These are phyloP conservation scores for Mycena citricolor DNA, from an alignment of 1,284 basidiomycete species.

Conservation along the genomic window DNA sequence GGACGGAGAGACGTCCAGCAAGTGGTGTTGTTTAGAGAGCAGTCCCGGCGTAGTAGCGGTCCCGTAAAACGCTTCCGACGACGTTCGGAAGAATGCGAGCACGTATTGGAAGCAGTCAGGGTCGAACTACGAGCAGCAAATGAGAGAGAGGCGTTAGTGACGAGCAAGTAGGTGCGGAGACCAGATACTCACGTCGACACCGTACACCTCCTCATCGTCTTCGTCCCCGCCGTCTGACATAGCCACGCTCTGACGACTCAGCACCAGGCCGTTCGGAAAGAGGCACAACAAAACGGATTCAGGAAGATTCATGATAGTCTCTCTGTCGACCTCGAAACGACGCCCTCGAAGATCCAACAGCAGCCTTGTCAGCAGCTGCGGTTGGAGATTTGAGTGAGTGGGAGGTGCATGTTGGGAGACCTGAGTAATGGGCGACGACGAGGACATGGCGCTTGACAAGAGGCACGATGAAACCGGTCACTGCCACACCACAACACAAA, in stretches of 20 bases:
- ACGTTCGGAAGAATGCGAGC: slow-evolving; percentile 85
- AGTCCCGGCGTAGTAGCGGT: slow-evolving; percentile 72
- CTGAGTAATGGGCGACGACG: slow-evolving; percentile 80
- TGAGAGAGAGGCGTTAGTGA: slow-evolving; percentile 8
- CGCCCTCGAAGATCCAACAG: slow-evolving; percentile 90
- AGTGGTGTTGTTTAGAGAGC: slow-evolving; percentile 77
- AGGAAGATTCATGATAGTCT: slow-evolving; percentile 97
- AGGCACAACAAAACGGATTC: slow-evolving; percentile 96
- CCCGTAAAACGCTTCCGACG: slow-evolving; percentile 93
- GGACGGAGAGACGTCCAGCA: slow-evolving; percentile 49
- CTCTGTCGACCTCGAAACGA: slow-evolving; percentile 94
- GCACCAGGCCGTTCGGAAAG: slow-evolving; percentile 95
- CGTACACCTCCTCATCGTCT: slow-evolving; percentile 91
- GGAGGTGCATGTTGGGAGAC: slow-evolving; percentile 70
- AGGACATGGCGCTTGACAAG: slow-evolving; percentile 39
- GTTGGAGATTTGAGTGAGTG: slow-evolving; percentile 71
- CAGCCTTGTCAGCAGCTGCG: slow-evolving; percentile 82
- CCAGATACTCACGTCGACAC: slow-evolving; percentile 80
- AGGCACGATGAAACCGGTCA: neutral
- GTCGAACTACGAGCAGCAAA: slow-evolving; percentile 73
- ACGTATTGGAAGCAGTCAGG: slow-evolving; percentile 95
- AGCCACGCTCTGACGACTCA: slow-evolving; percentile 81
- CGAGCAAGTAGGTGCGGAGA: slow-evolving; percentile 4
- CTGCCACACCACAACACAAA: too few species aligned
- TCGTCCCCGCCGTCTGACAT: slow-evolving; percentile 73